A percentile compares a stretch with the other conserved stretches of the same genome.
These are phyloP conservation scores for Starmerella sp. DNA, from an alignment of 805 yeast genomes.

Conservation along the genomic window DNA sequence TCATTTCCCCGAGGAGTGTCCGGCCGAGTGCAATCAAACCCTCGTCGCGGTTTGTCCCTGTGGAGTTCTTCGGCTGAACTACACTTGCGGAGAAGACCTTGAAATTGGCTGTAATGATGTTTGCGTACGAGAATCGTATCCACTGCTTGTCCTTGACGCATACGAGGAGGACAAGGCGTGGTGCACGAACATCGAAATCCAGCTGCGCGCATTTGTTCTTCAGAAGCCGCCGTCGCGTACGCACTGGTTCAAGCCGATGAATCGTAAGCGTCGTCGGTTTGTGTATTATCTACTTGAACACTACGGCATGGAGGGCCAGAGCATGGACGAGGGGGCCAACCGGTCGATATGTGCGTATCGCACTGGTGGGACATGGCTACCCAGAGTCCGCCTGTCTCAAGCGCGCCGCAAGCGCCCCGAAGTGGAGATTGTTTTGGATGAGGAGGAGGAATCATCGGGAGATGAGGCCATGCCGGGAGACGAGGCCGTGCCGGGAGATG, in stretches of 20 bases:
- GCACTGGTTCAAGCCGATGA: constrained; percentile 65
- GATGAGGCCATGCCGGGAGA: too few relatives aligned
- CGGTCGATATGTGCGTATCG: constrained; percentile 29
- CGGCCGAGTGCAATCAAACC: constrained; percentile 36
- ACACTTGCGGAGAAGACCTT: constrained; percentile 46
- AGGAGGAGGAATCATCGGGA: neutral
- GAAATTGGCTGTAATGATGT: constrained; percentile 39
- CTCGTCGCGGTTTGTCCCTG: constrained; percentile 52
- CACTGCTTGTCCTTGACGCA: constrained; percentile 34
- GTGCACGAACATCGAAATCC: constrained; percentile 52
- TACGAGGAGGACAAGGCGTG: constrained; percentile 43
- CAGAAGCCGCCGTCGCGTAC: constrained; percentile 31
- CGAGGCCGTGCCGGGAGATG: too few relatives aligned
- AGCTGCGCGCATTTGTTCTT: constrained; percentile 40
- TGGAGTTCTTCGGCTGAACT: constrained; percentile 40
- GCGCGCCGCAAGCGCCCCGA: constrained; percentile 10
- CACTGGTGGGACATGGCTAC: constrained; percentile 14
- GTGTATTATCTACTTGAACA: constrained; percentile 53
- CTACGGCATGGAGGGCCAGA: constrained; percentile 51
- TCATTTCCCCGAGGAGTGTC: constrained; percentile 45
- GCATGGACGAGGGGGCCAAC: constrained; percentile 71
- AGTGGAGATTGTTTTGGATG: neutral
- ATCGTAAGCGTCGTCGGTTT: constrained; percentile 53
- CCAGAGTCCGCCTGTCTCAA: constrained; percentile 5
- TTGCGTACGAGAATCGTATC: constrained; percentile 37